phyloP scores from a whole-genome alignment of 1,139 yeast genomes.

The Geotrichum carabidarum region DNA sequence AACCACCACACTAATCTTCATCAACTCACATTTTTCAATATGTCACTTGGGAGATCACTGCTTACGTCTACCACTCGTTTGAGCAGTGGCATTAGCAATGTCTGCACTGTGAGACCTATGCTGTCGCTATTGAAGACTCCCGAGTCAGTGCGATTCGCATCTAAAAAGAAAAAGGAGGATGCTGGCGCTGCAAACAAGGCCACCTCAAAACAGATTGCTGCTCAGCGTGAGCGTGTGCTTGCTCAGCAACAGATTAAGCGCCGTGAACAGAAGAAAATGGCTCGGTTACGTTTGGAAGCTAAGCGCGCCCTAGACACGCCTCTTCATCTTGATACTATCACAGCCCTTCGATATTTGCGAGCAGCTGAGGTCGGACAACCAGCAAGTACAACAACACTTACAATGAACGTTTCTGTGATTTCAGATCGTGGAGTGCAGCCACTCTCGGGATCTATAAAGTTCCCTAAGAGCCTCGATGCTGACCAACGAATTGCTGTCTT shows the following conservation, averaged over 20 bases:
- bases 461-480: constrained; percentile 70
- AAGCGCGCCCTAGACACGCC: constrained; percentile 38
- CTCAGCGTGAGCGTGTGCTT: constrained; percentile 31
- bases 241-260: constrained; percentile 23
- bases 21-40: constrained; percentile 1
- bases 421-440: constrained; percentile 78
- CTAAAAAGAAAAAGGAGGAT: constrained; percentile 27
- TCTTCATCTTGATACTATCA: constrained; percentile 63
- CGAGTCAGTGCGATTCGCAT: constrained; percentile 23
- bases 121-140: constrained; percentile 2
- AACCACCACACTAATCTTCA: background rate
- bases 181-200: constrained; percentile 28
- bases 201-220: constrained; percentile 34
- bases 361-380: constrained; percentile 90
- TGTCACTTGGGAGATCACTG: constrained; percentile 10
- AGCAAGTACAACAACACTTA: constrained; percentile 58
- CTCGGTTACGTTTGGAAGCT: constrained; percentile 28
- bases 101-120: constrained; percentile 5
- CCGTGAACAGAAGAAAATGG: constrained; percentile 26
- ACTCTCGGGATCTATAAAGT: constrained; percentile 62
- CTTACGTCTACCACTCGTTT: constrained; percentile 8
- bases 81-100: constrained; percentile 5
- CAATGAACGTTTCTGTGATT: constrained; percentile 61
- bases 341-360: constrained; percentile 71
- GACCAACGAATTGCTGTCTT: constrained; percentile 62